Evolutionary conservation across 495 filamentous ascomycete species (phyloP).

Genomic region (Wilcoxina mikolae): DNA sequence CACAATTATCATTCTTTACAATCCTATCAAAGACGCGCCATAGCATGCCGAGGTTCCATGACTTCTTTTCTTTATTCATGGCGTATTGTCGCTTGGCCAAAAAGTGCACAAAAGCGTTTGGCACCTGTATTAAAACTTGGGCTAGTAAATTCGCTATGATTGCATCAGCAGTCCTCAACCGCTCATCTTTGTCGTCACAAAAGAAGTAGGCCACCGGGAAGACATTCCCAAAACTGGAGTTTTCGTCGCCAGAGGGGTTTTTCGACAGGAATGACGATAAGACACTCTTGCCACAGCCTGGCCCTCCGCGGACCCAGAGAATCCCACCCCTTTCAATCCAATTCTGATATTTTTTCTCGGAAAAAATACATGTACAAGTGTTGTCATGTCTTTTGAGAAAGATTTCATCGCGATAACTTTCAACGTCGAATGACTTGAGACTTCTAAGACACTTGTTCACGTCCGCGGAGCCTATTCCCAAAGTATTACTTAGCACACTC

Average conservation of each 20-base stretch:
- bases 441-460: not conserved
- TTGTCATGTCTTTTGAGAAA: constrained; percentile 28
- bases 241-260: not conserved
- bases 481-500: not conserved
- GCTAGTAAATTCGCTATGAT: constrained; percentile 1
- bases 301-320: constrained; percentile 8
- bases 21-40: constrained; percentile 9
- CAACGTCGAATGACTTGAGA: not conserved
- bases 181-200: constrained; percentile 11
- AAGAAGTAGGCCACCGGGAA: constrained; percentile 9
- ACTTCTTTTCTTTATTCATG: constrained; percentile 1
- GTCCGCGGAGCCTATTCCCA: not conserved
- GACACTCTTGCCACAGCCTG: constrained; percentile 16
- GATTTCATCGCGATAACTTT: constrained; percentile 2
- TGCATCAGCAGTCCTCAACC: constrained; percentile 6
- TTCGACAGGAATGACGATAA: constrained; percentile 4
- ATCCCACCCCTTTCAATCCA: not conserved
- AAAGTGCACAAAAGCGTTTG: constrained; percentile 5
- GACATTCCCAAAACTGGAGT: not conserved
- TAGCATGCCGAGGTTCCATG: constrained; percentile 5
- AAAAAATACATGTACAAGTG: constrained; percentile 30
- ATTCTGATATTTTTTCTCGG: constrained; percentile 18
- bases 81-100: not conserved
- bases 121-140: not conserved
- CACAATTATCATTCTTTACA: not conserved